Base-by-base conservation (phyloP, 2,329 filamentous ascomycete genomes). In the Colletotrichum falcatum region DNA sequence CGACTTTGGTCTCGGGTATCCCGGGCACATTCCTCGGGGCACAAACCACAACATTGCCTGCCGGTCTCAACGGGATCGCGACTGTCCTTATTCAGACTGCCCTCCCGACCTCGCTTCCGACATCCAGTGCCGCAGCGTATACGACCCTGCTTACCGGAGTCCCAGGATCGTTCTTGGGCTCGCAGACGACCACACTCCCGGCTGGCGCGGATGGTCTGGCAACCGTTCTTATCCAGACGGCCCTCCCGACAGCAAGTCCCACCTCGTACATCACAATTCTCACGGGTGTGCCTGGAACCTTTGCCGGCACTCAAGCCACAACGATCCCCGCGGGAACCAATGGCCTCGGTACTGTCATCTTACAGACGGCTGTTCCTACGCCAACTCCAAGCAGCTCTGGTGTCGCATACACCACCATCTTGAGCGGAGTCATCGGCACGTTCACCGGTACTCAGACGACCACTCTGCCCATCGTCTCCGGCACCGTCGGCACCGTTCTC, bases 371-470 rank as follows among this genome's bases (percentile, higher is more conserved):
- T 11, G 23, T 59, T 49, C 53, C 53, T 6, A 59, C 42, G 23
- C 53, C 62, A 18, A 65, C 62, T 26, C 51, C 53, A 14, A 59
- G 26, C 55, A 44, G 9, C 55, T 39, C 37, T 14, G 55, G 39
- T 33, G 26, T 59, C 26, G n/a, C 39, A n/a, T 65, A 65, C 9
- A 59, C 54, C 5, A 65, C 62, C 5, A 58, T 67, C 8, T 28
- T 51, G 33, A 48, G 49, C 26, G 65, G 65, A 7, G 23, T 64
- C n/a, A 26, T 37, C 1, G 60, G 61, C 6, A 51, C 53, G 2
- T 68, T 68, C 14, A 16, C n/a, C 5, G 65, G 65, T 12, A 68
- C 65, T 18, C 60, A 46, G 49, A 51, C 60, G 20, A 55, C 65
- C 28, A 59, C 55, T 4, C 26, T 59, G 26, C 55, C 55, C 55